phyloP scores from a whole-genome alignment of 1,284 basidiomycete species.

The Tilletia walkeri region DNA sequence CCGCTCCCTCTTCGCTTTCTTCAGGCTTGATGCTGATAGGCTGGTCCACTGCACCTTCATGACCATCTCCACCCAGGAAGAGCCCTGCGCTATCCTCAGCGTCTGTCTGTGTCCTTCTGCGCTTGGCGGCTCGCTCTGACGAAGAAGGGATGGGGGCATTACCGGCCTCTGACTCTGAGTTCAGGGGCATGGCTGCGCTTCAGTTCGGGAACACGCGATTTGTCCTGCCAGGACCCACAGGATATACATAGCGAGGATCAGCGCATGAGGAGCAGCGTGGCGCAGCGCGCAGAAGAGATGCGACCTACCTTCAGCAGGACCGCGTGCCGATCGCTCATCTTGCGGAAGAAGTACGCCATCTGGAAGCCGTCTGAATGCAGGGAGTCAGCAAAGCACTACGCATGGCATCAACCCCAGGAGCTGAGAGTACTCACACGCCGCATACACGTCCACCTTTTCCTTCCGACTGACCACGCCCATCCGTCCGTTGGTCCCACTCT shows the following conservation, averaged over 20 bases:
- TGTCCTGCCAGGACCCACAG: not conserved
- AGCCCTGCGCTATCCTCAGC: not conserved
- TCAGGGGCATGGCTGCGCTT: not conserved
- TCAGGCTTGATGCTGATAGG: not conserved
- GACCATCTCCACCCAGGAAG: not conserved
- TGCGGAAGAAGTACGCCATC: conserved; percentile 57
- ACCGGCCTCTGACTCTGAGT: not conserved
- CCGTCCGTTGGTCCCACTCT: conserved; percentile 34
- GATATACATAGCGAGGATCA: not conserved
- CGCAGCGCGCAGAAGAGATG: not conserved
- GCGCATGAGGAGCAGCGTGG: not conserved
- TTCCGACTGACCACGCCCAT: conserved; percentile 35
- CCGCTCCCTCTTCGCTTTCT: not conserved
- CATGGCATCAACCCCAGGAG: conserved; percentile 27
- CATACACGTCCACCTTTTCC: conserved; percentile 56
- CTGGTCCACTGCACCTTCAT: not conserved
- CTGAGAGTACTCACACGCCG: not conserved
- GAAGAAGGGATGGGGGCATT: conserved; percentile 4
- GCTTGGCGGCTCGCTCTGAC: not conserved
- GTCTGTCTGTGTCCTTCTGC: not conserved
- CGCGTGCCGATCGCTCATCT: conserved; percentile 52
- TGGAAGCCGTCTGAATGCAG: conserved; percentile 41
- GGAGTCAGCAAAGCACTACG: not conserved
- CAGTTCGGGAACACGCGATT: not conserved
- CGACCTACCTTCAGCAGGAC: conserved; percentile 53